Conservation (phyloP, 441 rosid genomes). For the Pelargonium myrrhifolium region DNA sequence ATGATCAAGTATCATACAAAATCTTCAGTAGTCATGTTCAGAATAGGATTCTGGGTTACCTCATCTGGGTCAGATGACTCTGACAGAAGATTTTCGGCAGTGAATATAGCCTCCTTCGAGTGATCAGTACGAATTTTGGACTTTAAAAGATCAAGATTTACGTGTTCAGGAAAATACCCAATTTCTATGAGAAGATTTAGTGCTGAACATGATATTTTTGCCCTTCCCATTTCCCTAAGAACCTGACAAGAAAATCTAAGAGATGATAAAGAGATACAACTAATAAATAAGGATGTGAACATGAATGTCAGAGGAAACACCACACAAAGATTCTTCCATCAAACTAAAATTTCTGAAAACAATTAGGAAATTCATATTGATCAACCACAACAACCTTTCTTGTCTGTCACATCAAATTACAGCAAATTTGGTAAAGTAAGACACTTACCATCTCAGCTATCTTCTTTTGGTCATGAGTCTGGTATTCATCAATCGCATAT, state of each 20-base stretch:
- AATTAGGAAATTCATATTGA: neutral
- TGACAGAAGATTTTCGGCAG: constrained; percentile 62
- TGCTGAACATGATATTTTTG: constrained; percentile 66
- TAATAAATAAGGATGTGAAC: neutral
- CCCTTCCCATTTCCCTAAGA: constrained; percentile 70
- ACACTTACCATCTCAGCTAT: constrained; percentile 63
- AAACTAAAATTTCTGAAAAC: neutral
- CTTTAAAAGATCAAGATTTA: constrained; percentile 83
- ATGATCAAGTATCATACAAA: neutral
- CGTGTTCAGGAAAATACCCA: constrained; percentile 88
- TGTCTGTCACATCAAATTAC: neutral
- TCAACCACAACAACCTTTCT: neutral
- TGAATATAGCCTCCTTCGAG: constrained; percentile 54
- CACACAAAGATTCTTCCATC: neutral
- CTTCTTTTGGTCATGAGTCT: constrained; percentile 56
- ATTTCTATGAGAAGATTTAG: constrained; percentile 73
- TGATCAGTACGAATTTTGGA: constrained; percentile 51
- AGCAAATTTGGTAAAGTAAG: constrained; percentile 1
- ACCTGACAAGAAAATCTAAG: constrained; percentile 38
- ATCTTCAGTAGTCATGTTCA: neutral
- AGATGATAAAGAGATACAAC: constrained; percentile 2
- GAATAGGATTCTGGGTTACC: constrained; percentile 39
- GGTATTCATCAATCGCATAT: constrained; percentile 75
- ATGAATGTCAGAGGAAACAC: neutral
- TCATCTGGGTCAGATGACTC: constrained; percentile 58